Percentiles rank a stretch among this genome's conserved stretches.
Conservation (phyloP, 2,329 filamentous ascomycete genomes). For the Fusarium anguioides region DNA sequence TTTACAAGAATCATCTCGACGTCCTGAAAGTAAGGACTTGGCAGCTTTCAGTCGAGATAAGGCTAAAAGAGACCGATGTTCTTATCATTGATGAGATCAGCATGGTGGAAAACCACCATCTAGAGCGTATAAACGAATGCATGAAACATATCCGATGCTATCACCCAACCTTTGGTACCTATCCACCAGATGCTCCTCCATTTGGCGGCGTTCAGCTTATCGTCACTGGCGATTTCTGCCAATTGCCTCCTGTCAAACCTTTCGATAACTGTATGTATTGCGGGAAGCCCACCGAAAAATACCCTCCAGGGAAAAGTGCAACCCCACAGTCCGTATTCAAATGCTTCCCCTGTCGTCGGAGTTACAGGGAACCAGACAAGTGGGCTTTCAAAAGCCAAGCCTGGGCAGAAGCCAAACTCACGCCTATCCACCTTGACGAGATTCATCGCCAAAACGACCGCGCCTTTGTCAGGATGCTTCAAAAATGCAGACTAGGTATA, state of each 20-base stretch:
- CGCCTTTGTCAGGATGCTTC: conserved; percentile 64
- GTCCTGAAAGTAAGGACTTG: not conserved
- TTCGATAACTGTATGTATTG: conserved; percentile 52
- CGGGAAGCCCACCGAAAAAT: conserved; percentile 2
- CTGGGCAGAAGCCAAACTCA: conserved; percentile 67
- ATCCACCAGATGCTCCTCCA: not conserved
- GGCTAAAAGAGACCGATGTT: conserved; percentile 60
- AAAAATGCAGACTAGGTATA: conserved; percentile 63
- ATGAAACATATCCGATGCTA: conserved; percentile 47
- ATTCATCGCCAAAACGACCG: conserved; percentile 69
- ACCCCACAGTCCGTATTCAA: not conserved
- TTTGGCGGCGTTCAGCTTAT: conserved; percentile 46
- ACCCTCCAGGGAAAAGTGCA: not conserved
- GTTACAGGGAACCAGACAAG: conserved; percentile 54
- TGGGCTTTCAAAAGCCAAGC: conserved; percentile 69
- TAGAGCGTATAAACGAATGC: conserved; percentile 39
- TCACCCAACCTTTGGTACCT: accelerated
- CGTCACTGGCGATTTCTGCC: conserved; percentile 63
- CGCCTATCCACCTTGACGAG: conserved; percentile 61
- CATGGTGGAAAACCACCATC: conserved; percentile 67
- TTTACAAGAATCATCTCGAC: conserved; percentile 1
- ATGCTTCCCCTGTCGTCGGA: not conserved
- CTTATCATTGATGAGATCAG: conserved; percentile 74
- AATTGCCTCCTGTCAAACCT: conserved; percentile 68
- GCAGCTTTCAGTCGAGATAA: conserved; percentile 37